Base-by-base conservation (phyloP, 148 eudicot species). In the Beta vulgaris region DNA sequence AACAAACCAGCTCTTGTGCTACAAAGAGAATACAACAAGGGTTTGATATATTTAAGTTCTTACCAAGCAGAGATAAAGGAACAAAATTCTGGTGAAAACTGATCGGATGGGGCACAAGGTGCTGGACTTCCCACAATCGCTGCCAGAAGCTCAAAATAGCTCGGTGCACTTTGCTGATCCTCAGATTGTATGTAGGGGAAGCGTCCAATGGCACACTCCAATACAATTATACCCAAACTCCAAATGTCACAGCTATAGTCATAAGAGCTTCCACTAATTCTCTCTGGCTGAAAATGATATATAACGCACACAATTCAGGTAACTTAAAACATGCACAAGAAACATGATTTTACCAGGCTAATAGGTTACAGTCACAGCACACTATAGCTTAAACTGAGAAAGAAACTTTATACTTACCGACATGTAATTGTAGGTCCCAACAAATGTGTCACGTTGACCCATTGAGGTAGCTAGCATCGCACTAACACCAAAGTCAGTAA, bases 181-280 rank as follows among this genome's bases (percentile, higher is more conserved):
- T 94, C 98, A 46, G 96, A 86, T 62, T 87, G 87, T 57, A 92
- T 85, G 75, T 90, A 94, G 51, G 98, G 98, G 77, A 90, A 94
- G 62, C 97, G 97, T 48, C 98, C 98, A 36, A 94, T 94, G 67
- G 97, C 97, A 86, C 98, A 94, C 84, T 94, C 98, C 69, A 94
- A 85, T 78, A 94, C 87, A 77, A 94, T 97, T 85, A 94, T 72
- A 49, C 98, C 98, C 88, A 94, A 75, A 76, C 98, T 94, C 98
- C 98, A 94, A 37, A 94, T 90, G 79, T 94, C 98, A 72, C 98
- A 85, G 82, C 94, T 92, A 77, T 87, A 88, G 83, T 92, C 98
- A 71, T 92, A 94, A 35, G 96, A 84, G 77, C 91, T 89, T 54
- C 98, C 98, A 66, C 97, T 89, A 26, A 94, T 94, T 78, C 98